Evolutionary conservation across 2,329 filamentous ascomycete genomes (phyloP).

Genomic region (Metarhizium anisopliae): DNA sequence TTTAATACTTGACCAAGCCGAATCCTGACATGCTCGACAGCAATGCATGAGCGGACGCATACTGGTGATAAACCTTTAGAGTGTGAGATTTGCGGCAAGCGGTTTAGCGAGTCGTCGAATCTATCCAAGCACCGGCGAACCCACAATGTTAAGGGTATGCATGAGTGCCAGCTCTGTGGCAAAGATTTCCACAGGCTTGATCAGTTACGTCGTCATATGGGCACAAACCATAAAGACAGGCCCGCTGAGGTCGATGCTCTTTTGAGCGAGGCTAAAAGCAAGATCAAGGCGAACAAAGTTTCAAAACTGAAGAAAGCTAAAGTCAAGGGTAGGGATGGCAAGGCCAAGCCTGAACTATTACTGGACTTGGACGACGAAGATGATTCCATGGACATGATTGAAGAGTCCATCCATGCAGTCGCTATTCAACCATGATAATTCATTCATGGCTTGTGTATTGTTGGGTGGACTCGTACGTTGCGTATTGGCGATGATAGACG

Average conservation of each 20-base stretch:
- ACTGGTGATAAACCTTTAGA: slow-evolving; percentile 54
- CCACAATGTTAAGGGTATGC: slow-evolving; percentile 44
- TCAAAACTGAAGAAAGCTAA: slow-evolving; percentile 7
- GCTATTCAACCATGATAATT: not conserved
- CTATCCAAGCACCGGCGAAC: slow-evolving; percentile 57
- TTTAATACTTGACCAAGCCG: not conserved
- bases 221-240: slow-evolving; percentile 23
- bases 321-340: slow-evolving; percentile 1
- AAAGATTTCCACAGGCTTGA: slow-evolving; percentile 52
- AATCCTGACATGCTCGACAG: slow-evolving; percentile 24
- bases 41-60: slow-evolving; percentile 60
- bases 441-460: not conserved
- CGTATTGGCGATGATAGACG: not conserved
- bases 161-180: slow-evolving; percentile 43
- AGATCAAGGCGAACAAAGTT: slow-evolving; percentile 6
- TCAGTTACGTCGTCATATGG: slow-evolving; percentile 48
- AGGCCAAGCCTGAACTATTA: not conserved
- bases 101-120: slow-evolving; percentile 58
- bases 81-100: slow-evolving; percentile 49
- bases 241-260: slow-evolving; percentile 11
- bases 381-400: slow-evolving; percentile 4
- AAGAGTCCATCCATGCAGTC: slow-evolving; percentile 2
- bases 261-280: slow-evolving; percentile 9
- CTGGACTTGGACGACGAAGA: not conserved
- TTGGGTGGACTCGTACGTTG: not conserved